A percentile compares a stretch with the other conserved stretches of the same genome.
Conservation (phyloP, 371 early-diverging fungal genomes). For the Mycotypha africana region DNA sequence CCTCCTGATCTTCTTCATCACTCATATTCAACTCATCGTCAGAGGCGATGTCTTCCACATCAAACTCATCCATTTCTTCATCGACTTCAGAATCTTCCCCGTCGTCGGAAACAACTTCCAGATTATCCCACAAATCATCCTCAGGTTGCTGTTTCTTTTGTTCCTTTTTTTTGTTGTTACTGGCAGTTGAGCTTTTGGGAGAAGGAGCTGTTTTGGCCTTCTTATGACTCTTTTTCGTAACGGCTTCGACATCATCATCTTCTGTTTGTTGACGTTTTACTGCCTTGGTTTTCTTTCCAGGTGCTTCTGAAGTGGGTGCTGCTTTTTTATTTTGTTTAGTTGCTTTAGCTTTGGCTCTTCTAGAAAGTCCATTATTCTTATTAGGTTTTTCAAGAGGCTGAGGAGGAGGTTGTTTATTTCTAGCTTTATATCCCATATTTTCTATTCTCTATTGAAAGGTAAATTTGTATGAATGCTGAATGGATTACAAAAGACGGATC, state of each 20-base stretch:
- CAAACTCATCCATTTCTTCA: constrained; percentile 24
- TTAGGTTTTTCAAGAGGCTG: constrained; percentile 35
- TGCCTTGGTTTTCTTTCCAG: constrained; percentile 15
- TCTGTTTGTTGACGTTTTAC: constrained; percentile 33
- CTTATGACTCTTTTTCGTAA: constrained; percentile 25
- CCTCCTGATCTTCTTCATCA: constrained; percentile 41
- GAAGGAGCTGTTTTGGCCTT: constrained; percentile 2
- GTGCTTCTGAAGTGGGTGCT: too few species aligned
- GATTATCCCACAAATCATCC: constrained; percentile 46
- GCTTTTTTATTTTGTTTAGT: constrained; percentile 10
- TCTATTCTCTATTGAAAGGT: too few species aligned
- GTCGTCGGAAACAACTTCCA: constrained; percentile 47
- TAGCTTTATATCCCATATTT: constrained; percentile 55
- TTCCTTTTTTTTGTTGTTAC: constrained; percentile 1
- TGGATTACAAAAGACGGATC: too few species aligned
- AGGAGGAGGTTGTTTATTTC: constrained; percentile 64
- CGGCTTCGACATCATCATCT: too few species aligned
- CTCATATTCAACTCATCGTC: constrained; percentile 24
- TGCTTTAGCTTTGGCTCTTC: constrained; percentile 23
- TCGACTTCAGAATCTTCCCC: too few species aligned
- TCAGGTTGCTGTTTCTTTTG: constrained; percentile 4
- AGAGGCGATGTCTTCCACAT: constrained; percentile 11
- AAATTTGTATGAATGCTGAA: too few species aligned
- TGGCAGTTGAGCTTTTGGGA: not conserved
- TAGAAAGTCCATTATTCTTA: constrained; percentile 17